Percentiles rank a stretch among this genome's conserved stretches.
Evolutionary conservation across 2,329 filamentous ascomycete genomes (phyloP).

Genomic region (Dothistroma pini): DNA sequence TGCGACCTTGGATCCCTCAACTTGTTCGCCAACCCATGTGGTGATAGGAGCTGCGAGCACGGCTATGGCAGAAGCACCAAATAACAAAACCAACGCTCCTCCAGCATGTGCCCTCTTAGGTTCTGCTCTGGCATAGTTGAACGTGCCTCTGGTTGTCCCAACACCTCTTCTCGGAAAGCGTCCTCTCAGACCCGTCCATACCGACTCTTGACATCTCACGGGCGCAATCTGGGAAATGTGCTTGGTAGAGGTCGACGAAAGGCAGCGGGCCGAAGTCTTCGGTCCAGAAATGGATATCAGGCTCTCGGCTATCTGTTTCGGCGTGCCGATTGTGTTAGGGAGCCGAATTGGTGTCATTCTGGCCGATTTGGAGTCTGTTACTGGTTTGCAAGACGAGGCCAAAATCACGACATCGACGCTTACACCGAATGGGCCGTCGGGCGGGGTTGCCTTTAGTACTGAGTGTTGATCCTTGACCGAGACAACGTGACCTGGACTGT

Average conservation of each 20-base stretch:
- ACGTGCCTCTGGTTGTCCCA: slow-evolving; percentile 11
- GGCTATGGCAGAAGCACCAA: slow-evolving; percentile 23
- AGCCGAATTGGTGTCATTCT: slow-evolving; percentile 16
- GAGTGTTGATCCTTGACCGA: neutral
- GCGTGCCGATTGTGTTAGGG: slow-evolving; percentile 15
- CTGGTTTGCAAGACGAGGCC: neutral
- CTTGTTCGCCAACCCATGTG: slow-evolving; percentile 14
- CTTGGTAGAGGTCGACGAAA: slow-evolving; percentile 17
- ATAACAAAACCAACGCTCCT: slow-evolving; percentile 17
- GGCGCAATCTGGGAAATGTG: slow-evolving; percentile 20
- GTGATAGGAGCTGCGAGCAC: slow-evolving; percentile 20
- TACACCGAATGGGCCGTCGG: neutral
- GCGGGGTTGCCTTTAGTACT: neutral
- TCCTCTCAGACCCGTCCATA: slow-evolving; percentile 10
- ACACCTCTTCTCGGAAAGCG: slow-evolving; percentile 15
- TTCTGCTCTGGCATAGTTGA: slow-evolving; percentile 2
- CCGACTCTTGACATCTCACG: slow-evolving; percentile 16
- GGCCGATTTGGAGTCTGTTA: neutral
- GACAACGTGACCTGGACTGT: neutral
- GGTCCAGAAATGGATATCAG: slow-evolving; percentile 5
- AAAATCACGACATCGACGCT: slow-evolving; percentile 6
- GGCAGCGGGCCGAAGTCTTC: slow-evolving; percentile 12
- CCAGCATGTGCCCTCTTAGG: slow-evolving; percentile 19
- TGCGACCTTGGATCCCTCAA: neutral
- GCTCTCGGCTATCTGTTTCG: slow-evolving; percentile 13